Evolutionary conservation across 179 eudicot species (phyloP), one percentile per base, ranked within the genome.

Genomic region (Pouteria campechiana): DNA sequence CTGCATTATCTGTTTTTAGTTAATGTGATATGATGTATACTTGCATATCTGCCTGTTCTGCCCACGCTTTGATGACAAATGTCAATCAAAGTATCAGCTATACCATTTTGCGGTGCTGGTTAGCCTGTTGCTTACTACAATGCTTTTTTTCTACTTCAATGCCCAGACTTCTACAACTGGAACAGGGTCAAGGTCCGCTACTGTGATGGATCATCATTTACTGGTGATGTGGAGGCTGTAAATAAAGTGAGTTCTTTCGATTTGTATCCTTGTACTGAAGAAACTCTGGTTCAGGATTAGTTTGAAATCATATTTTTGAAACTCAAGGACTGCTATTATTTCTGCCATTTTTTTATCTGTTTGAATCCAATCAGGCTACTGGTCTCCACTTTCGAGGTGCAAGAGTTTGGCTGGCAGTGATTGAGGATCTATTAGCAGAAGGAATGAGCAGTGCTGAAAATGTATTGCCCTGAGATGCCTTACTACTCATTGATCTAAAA

Each of bases 151-250:
- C 40, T 37, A 1, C 17, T 16, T 25, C 25, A 23, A 34, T 21
- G 14, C 18, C 5, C 57, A 85, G 96, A 76, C 23, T 86, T 86
- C 50, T 79, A 69, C 58, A 71, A 72, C 31, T 86, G 94, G 96
- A 86, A 79, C 31, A 79, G 86, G 46, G 67, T 79, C 38, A 57
- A 54, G 54, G 46, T 86, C 23, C 66, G 66, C 40, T 86, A 86
- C 18, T 86, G 96, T 46, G 96, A 86, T 61, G 94, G 96, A 4
- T 61, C 83, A 25, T 76, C 96, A n/a, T 86, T 41, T 57, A 67
- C 84, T 0, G 94, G 94, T 30, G 85, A 83, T 32, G 71, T 76
- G 8, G 84, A 76, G 60, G 72, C 82, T 32, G 80, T 76, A 46
- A 44, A 82, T 74, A 76, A 76, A 13, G 83, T 61, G 24, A 5